These are phyloP conservation scores for Aspergillus pseudotamarii DNA, from an alignment of 2,329 filamentous ascomycete species.

Conservation along the genomic window DNA sequence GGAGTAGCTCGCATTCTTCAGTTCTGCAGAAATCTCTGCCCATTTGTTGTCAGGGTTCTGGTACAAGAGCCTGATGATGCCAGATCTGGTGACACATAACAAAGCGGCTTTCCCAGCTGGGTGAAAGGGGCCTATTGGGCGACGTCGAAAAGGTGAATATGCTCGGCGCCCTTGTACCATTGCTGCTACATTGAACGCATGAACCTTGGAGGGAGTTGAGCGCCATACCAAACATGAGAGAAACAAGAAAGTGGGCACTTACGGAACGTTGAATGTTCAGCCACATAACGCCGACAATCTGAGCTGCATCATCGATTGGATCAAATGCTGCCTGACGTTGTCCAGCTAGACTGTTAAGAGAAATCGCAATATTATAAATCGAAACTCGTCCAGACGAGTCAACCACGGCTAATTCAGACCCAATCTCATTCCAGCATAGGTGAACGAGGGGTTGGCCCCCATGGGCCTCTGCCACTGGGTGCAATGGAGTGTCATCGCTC, in stretches of 20 bases:
- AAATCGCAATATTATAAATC: constrained; percentile 71
- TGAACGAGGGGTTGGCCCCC: constrained; percentile 73
- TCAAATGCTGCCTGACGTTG: constrained; percentile 68
- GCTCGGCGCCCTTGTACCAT: constrained; percentile 66
- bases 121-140: constrained; percentile 72
- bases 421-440: constrained; percentile 77
- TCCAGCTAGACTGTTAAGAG: constrained; percentile 71
- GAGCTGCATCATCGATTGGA: constrained; percentile 71
- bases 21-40: constrained; percentile 71
- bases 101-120: constrained; percentile 69
- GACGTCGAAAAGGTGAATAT: constrained; percentile 68
- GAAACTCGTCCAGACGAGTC: constrained; percentile 78
- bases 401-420: constrained; percentile 79
- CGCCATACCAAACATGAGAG: constrained; percentile 23
- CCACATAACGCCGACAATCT: constrained; percentile 86
- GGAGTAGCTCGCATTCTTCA: constrained; percentile 72
- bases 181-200: constrained; percentile 60
- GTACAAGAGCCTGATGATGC: constrained; percentile 74
- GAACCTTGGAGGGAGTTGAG: constrained; percentile 33
- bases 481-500: constrained; percentile 68
- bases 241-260: constrained; percentile 10
- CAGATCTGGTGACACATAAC: constrained; percentile 74
- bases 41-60: constrained; percentile 73
- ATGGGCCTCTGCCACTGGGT: constrained; percentile 63
- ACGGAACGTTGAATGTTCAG: constrained; percentile 62